A percentile compares a stretch with the other conserved stretches of the same genome.
Conservation (phyloP, 805 yeast species). For the Starmerella vaccinii region DNA sequence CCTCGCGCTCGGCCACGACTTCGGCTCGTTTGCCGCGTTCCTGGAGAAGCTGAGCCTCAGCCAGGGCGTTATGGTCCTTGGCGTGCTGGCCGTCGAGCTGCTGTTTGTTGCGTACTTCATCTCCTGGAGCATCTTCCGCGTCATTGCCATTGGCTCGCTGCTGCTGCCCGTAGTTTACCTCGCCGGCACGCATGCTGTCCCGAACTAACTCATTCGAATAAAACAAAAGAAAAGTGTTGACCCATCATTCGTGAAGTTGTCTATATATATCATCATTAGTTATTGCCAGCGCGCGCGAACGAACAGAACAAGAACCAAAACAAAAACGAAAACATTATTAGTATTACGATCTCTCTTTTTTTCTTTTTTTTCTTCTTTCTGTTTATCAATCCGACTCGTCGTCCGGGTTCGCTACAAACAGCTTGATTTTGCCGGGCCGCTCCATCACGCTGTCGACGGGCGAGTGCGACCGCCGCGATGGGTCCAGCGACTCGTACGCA, state of each 20-base stretch:
- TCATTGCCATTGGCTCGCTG: constrained; percentile 40
- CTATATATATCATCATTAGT: background rate
- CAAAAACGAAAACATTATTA: no score
- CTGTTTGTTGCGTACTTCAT: constrained; percentile 49
- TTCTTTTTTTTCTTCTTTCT: no score
- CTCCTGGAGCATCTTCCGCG: constrained; percentile 50
- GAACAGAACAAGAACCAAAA: no score
- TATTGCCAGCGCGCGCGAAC: no score
- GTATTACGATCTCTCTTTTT: no score
- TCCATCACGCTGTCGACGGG: constrained; percentile 29
- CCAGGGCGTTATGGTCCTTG: background rate
- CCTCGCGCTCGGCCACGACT: constrained; percentile 30
- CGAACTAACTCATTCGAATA: background rate
- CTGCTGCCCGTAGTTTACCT: constrained; percentile 51
- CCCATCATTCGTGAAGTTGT: background rate
- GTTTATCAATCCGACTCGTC: constrained; percentile 12
- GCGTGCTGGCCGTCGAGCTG: constrained; percentile 44
- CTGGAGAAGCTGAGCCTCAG: background rate
- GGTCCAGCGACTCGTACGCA: constrained; percentile 4
- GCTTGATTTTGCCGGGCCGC: constrained; percentile 29
- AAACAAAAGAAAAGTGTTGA: background rate
- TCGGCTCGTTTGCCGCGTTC: background rate
- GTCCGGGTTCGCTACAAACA: constrained; percentile 35
- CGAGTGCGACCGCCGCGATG: constrained; percentile 16
- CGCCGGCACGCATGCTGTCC: constrained; percentile 26